These are phyloP conservation scores for Solanum aculeatissimum DNA, from an alignment of 305 asterid species.

Conservation along the genomic window DNA sequence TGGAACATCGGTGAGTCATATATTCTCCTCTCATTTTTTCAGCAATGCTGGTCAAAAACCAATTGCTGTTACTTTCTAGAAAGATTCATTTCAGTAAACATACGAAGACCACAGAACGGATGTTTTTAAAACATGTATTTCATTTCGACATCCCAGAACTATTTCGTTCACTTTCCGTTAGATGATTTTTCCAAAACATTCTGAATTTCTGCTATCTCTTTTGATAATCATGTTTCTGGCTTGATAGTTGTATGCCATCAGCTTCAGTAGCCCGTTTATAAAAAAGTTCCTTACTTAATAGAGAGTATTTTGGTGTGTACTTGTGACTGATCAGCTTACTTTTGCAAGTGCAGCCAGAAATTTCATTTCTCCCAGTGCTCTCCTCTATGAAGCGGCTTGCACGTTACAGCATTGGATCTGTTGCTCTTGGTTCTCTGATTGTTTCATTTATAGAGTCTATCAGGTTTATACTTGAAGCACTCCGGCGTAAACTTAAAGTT, in stretches of 20 bases:
- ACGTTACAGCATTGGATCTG: slow-evolving; percentile 79
- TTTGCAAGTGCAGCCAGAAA: slow-evolving; percentile 47
- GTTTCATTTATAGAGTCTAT: slow-evolving; percentile 70
- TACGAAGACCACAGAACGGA: background rate
- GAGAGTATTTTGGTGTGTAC: background rate
- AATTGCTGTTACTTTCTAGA: background rate
- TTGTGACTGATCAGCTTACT: background rate
- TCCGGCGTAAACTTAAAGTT: slow-evolving; percentile 76
- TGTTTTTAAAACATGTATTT: background rate
- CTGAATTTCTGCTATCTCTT: background rate
- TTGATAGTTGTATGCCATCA: background rate
- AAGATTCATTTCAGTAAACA: background rate
- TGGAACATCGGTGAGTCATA: slow-evolving; percentile 59
- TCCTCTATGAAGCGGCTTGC: slow-evolving; percentile 88
- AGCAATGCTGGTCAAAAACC: background rate
- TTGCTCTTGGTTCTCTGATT: slow-evolving; percentile 78
- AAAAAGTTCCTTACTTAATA: background rate
- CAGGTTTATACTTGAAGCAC: slow-evolving; percentile 74
- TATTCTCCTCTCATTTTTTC: background rate
- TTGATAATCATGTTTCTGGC: background rate
- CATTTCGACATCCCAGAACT: background rate
- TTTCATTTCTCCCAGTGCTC: slow-evolving; percentile 87
- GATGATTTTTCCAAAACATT: background rate
- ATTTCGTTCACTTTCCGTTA: background rate
- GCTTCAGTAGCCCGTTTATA: background rate